phyloP scores from a whole-genome alignment of 352 stramenopile species.

The Globisporangium spiculum region DNA sequence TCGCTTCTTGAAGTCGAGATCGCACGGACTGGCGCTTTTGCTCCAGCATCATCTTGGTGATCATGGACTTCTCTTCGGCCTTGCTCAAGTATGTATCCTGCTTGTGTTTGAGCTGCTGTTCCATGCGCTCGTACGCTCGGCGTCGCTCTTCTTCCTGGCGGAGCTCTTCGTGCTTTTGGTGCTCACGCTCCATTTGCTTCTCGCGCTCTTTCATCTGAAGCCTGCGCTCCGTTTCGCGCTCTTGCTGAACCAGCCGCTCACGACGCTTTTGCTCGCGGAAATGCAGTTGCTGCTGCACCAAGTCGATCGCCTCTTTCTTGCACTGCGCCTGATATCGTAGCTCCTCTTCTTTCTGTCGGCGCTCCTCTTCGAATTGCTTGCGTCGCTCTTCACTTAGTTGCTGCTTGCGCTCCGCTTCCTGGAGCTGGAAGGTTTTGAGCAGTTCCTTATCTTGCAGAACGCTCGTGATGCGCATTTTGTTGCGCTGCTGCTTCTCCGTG shows the following conservation, averaged over 20 bases:
- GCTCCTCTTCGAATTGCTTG: constrained; percentile 40
- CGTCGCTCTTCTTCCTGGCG: constrained; percentile 49
- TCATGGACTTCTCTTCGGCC: constrained; percentile 48
- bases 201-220: constrained; percentile 45
- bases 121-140: constrained; percentile 60
- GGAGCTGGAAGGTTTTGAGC: constrained; percentile 39
- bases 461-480: constrained; percentile 59
- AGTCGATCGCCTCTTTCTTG: constrained; percentile 65
- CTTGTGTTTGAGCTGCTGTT: constrained; percentile 45
- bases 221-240: constrained; percentile 38
- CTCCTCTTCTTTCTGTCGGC: constrained; percentile 44
- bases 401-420: constrained; percentile 59
- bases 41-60: constrained; percentile 48
- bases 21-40: constrained; percentile 51
- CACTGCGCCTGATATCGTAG: constrained; percentile 36
- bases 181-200: constrained; percentile 45
- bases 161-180: constrained; percentile 48
- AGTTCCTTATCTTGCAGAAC: constrained; percentile 63
- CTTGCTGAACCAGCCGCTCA: constrained; percentile 44
- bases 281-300: constrained; percentile 55
- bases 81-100: constrained; percentile 39
- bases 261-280: constrained; percentile 53
- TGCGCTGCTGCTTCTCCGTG: constrained; percentile 58
- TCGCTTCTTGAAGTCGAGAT: constrained; percentile 59
- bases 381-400: constrained; percentile 58